Evolutionary conservation across 768 basidiomycete genomes (phyloP).

Genomic region (Podaxis sp.): DNA sequence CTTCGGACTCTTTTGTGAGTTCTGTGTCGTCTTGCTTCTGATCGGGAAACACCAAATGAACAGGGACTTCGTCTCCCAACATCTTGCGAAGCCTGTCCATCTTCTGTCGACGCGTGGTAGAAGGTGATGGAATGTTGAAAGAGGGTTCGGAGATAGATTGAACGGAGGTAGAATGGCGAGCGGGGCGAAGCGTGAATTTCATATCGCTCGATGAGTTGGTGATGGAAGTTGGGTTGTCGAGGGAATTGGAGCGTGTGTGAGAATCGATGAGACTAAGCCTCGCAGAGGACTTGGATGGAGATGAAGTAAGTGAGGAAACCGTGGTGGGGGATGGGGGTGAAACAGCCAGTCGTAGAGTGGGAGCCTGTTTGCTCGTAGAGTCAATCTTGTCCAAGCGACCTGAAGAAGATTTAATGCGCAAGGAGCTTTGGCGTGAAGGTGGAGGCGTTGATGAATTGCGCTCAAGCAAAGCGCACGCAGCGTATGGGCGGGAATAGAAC

Average conservation of each 20-base stretch:
- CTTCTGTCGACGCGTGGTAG: constrained; percentile 47
- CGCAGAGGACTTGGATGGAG: constrained; percentile 7
- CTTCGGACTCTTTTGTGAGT: not conserved
- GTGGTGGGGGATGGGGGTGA: constrained; percentile 23
- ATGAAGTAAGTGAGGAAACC: constrained; percentile 12
- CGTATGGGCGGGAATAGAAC: constrained; percentile 12
- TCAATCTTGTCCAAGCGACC: not conserved
- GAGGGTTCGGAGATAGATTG: constrained; percentile 30
- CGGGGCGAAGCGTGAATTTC: constrained; percentile 17
- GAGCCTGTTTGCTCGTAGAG: constrained; percentile 14
- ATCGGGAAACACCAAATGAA: constrained; percentile 56
- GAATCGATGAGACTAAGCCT: not conserved
- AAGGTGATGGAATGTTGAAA: constrained; percentile 41
- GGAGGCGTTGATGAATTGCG: not conserved
- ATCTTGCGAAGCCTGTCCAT: constrained; percentile 62
- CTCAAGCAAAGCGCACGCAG: constrained; percentile 9
- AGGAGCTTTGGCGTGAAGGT: constrained; percentile 1
- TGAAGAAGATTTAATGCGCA: not conserved
- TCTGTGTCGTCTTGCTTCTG: not conserved
- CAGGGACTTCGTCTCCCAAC: constrained; percentile 63
- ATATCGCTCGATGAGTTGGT: constrained; percentile 3
- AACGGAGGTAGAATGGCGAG: constrained; percentile 16
- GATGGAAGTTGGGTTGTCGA: constrained; percentile 1
- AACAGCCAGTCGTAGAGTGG: constrained; percentile 20
- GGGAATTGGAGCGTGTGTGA: constrained; percentile 8